These are phyloP conservation scores for Kalmusia sp. DNA, from an alignment of 2,329 filamentous ascomycete species.

Conservation along the genomic window DNA sequence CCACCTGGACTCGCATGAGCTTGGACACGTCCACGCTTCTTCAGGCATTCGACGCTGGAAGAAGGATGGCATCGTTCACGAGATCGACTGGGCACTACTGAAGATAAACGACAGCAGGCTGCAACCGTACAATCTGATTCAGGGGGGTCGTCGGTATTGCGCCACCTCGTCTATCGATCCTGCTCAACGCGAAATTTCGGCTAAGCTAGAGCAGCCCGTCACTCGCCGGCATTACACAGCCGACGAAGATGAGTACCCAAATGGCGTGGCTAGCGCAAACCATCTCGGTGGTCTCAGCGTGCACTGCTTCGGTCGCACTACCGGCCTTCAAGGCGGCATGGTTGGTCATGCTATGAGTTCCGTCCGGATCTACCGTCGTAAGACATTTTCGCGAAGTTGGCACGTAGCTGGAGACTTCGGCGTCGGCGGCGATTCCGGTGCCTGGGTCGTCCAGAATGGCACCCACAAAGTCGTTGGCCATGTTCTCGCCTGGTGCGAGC, in stretches of 20 bases:
- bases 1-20: constrained; percentile 76
- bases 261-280: constrained; percentile 64
- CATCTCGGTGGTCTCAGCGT: constrained; percentile 78
- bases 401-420: constrained; percentile 67
- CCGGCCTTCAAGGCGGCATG: constrained; percentile 78
- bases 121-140: constrained; percentile 76
- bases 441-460: constrained; percentile 85
- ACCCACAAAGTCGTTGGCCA: constrained; percentile 86
- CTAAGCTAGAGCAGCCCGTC: constrained; percentile 44
- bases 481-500: constrained; percentile 84
- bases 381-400: constrained; percentile 78
- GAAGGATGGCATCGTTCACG: constrained; percentile 77
- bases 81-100: constrained; percentile 95
- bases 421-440: constrained; percentile 88
- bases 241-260: constrained; percentile 57
- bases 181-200: constrained; percentile 37
- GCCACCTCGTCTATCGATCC: constrained; percentile 26
- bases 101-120: constrained; percentile 75
- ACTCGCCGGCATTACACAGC: constrained; percentile 40
- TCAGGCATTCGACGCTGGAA: constrained; percentile 83
- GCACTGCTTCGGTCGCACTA: constrained; percentile 87
- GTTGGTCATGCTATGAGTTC: constrained; percentile 81
- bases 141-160: constrained; percentile 54
- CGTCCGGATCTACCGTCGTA: constrained; percentile 86
- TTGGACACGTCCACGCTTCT: constrained; percentile 87